Evolutionary conservation across 2,329 filamentous ascomycete genomes (phyloP).

Genomic region (Colletotrichum sp.): DNA sequence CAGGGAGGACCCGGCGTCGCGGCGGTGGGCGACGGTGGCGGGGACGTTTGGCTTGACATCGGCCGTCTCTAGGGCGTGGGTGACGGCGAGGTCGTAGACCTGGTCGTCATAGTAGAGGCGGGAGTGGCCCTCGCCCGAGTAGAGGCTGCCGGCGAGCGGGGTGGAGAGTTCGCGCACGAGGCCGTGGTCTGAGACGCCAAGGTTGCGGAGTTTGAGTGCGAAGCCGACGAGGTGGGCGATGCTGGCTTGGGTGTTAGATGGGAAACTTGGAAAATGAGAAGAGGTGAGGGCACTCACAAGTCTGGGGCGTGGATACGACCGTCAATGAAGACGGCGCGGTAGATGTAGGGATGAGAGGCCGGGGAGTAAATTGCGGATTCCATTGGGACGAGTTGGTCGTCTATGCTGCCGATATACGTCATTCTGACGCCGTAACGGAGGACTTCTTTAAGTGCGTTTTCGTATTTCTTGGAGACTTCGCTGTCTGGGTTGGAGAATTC

Average conservation of each 20-base stretch:
- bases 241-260: conserved; percentile 34
- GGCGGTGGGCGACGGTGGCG: conserved; percentile 25
- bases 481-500: conserved; percentile 88
- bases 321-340: conserved; percentile 94
- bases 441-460: conserved; percentile 74
- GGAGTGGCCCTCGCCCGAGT: conserved; percentile 91
- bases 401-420: conserved; percentile 91
- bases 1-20: conserved; percentile 31
- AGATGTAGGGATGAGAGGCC: conserved; percentile 89
- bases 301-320: conserved; percentile 90
- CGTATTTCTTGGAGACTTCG: conserved; percentile 81
- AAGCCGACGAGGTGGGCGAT: conserved; percentile 93
- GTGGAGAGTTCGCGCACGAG: conserved; percentile 88
- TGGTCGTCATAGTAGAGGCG: conserved; percentile 88
- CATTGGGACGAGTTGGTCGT: conserved; percentile 93
- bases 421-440: conserved; percentile 82
- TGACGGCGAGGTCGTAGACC: conserved; percentile 81
- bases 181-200: conserved; percentile 91
- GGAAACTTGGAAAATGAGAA: not conserved
- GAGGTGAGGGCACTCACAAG: conserved; percentile 60
- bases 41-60: conserved; percentile 40
- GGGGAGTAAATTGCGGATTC: conserved; percentile 89
- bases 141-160: conserved; percentile 88
- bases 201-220: conserved; percentile 89
- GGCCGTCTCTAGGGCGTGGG: conserved; percentile 77